Evolutionary conservation across 371 early-diverging fungal genomes (phyloP), one percentile per base, ranked within the genome.

Genomic region (Smittium culicis): DNA sequence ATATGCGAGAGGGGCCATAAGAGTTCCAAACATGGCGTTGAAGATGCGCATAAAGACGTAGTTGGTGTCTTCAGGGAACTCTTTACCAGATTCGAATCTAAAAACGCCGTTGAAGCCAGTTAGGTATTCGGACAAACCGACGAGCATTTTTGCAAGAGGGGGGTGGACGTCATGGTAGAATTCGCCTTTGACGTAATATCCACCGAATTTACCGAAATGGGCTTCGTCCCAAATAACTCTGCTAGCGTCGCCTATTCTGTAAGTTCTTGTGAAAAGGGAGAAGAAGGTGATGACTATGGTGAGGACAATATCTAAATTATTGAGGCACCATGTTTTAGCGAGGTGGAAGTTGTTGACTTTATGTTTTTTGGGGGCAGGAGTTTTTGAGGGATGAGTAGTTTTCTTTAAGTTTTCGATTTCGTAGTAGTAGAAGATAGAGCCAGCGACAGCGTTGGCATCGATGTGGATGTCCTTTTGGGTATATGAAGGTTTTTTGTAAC

Each of bases 101-200:
- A 96, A 99, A 0, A 83, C 77, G 2, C 93, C 94, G 74, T 94
- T 79, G 72, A 94, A 98, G 1, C 93, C 91, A 32, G 88, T 90
- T 14, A 99, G 61, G 45, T 85, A 77, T 61, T 94, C 99, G 17
- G 95, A 86, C 14, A 99, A 77, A 1, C 93, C 99, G 20, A 94
- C 89, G 31, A 99, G 80, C 82, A 99, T 93, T 79, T 99, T 99
- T 61, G 99, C 99, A 55, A 99, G 83, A 0, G 99, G 99, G 56
- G 99, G 99, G 80, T 99, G 99, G 0, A 99, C 99, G 79, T 99
- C 99, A 77, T 96, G 97, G 76, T 98, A 91, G 74, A 99, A 99
- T 56, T 88, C 88, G 61, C 86, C 84, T 68, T 93, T 91, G 66
- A 98, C 77, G 77, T 98, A 98, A 75, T 94, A 83, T 25, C 92